These are phyloP conservation scores for Harringtonia lauricola DNA, from an alignment of 2,329 filamentous ascomycete genomes.

Conservation along the genomic window DNA sequence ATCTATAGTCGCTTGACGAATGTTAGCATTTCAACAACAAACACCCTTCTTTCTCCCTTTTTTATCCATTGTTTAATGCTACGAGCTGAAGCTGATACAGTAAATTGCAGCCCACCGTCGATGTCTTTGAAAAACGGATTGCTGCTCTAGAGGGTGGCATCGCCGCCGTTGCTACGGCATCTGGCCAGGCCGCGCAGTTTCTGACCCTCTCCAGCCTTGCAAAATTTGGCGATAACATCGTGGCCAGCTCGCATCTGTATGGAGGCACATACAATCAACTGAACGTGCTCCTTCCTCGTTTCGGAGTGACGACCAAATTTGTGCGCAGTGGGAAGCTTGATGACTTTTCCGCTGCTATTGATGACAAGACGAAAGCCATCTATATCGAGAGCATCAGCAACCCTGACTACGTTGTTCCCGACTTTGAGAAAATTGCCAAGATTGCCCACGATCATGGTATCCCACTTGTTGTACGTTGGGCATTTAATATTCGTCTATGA, in stretches of 20 bases:
- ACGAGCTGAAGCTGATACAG: not conserved
- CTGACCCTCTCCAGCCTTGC: conserved; percentile 80
- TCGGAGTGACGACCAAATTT: conserved; percentile 84
- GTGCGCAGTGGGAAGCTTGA: conserved; percentile 68
- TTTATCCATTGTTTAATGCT: no score
- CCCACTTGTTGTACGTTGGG: conserved; percentile 57
- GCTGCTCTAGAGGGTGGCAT: conserved; percentile 91
- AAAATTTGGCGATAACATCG: conserved; percentile 81
- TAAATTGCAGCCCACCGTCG: conserved; percentile 62
- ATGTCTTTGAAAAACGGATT: conserved; percentile 93
- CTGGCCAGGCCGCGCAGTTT: conserved; percentile 86
- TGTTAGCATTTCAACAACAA: no score
- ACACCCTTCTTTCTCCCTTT: no score
- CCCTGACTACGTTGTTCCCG: conserved; percentile 84
- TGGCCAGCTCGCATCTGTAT: conserved; percentile 83
- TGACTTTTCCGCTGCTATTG: conserved; percentile 72
- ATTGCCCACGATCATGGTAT: conserved; percentile 61
- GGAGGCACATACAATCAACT: conserved; percentile 96
- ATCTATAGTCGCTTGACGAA: conserved; percentile 98
- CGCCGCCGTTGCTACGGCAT: conserved; percentile 73
- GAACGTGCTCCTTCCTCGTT: conserved; percentile 75
- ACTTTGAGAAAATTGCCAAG: conserved; percentile 78
- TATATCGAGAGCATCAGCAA: conserved; percentile 92
- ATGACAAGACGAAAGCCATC: conserved; percentile 86
- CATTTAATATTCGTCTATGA: no score